Evolutionary conservation across 1,284 basidiomycete species (phyloP).

Genomic region (Porogramme epimiltina): DNA sequence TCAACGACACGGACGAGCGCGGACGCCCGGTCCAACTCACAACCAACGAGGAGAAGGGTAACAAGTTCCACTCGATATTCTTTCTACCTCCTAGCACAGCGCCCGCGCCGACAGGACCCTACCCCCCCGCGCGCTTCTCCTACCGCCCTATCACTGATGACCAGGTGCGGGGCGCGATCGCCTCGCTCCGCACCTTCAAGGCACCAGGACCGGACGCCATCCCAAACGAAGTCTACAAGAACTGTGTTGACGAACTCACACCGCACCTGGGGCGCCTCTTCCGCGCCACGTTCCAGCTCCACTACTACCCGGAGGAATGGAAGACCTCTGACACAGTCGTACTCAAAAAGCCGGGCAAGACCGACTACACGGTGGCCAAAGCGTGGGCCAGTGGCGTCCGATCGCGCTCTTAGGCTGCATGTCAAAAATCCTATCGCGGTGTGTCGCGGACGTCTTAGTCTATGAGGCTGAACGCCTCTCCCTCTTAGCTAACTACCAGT

Average conservation of each 20-base stretch:
- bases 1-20: background rate
- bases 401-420: slow-evolving; percentile 40
- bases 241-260: slow-evolving; percentile 28
- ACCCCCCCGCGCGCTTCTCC: slow-evolving; percentile 26
- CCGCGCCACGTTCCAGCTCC: slow-evolving; percentile 27
- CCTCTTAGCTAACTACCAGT: slow-evolving; percentile 32
- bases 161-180: slow-evolving; percentile 22
- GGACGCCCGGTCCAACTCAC: background rate
- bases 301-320: slow-evolving; percentile 36
- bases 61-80: slow-evolving; percentile 30
- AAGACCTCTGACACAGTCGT: slow-evolving; percentile 34
- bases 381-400: slow-evolving; percentile 42
- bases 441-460: slow-evolving; percentile 26
- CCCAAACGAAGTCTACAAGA: slow-evolving; percentile 36
- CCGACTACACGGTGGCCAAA: slow-evolving; percentile 35
- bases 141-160: slow-evolving; percentile 21
- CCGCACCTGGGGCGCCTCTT: slow-evolving; percentile 32
- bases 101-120: slow-evolving; percentile 13
- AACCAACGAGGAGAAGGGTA: slow-evolving; percentile 33
- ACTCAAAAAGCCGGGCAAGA: slow-evolving; percentile 39
- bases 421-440: slow-evolving; percentile 35
- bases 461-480: slow-evolving; percentile 24
- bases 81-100: slow-evolving; percentile 29
- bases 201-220: slow-evolving; percentile 37
- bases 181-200: slow-evolving; percentile 32